These are phyloP conservation scores for Globisporangium splendens DNA, from an alignment of 352 stramenopile species.

Conservation along the genomic window DNA sequence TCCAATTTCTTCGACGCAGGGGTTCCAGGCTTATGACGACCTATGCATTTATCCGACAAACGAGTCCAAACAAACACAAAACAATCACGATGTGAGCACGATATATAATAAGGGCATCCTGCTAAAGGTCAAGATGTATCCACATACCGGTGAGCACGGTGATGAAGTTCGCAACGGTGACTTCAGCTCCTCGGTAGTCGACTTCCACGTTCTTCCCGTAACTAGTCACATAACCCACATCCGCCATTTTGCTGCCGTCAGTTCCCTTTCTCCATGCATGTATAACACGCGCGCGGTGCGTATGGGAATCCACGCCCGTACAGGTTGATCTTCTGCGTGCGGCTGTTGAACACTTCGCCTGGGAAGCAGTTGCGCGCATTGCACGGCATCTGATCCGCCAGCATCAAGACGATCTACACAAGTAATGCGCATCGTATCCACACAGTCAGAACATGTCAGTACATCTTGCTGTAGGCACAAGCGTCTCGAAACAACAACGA, in stretches of 20 bases:
- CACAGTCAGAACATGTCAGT: neutral
- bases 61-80: neutral
- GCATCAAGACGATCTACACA: slow-evolving; percentile 91
- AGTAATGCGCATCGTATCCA: neutral
- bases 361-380: slow-evolving; percentile 90
- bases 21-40: slow-evolving; percentile 84
- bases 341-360: slow-evolving; percentile 89
- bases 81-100: neutral
- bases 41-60: slow-evolving; percentile 20
- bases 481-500: neutral
- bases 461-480: neutral
- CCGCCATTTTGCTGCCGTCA: too few species aligned
- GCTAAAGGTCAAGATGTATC: too few species aligned
- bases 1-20: slow-evolving; percentile 87
- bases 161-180: slow-evolving; percentile 97
- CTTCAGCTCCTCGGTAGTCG: slow-evolving; percentile 94
- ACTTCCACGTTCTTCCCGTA: slow-evolving; percentile 92
- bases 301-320: slow-evolving; percentile 3
- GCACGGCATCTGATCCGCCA: slow-evolving; percentile 96
- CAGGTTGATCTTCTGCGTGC: slow-evolving; percentile 88
- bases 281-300: too few species aligned
- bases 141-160: slow-evolving; percentile 84
- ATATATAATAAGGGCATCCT: neutral
- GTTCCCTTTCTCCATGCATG: too few species aligned
- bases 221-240: slow-evolving; percentile 11